These are phyloP conservation scores for Lophiotrema nucula DNA, from an alignment of 495 filamentous ascomycete species.

Conservation along the genomic window DNA sequence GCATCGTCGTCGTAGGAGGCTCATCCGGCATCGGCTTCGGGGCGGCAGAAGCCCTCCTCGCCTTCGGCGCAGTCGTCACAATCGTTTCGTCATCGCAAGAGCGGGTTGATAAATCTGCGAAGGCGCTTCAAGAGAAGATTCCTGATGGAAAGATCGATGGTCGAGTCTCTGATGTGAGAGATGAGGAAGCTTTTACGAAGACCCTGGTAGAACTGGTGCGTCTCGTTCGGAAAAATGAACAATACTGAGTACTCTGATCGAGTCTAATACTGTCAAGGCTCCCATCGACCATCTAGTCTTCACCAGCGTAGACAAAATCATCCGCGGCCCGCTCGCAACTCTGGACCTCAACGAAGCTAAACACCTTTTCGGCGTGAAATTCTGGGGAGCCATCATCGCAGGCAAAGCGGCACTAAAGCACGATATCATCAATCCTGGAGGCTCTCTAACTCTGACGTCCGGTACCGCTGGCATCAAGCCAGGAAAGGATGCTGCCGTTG, in stretches of 20 bases:
- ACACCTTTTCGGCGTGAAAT: conserved; percentile 48
- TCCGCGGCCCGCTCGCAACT: conserved; percentile 44
- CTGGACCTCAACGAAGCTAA: conserved; percentile 43
- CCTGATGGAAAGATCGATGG: no score
- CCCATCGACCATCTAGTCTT: conserved; percentile 49
- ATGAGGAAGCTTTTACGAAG: no score
- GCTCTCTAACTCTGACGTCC: conserved; percentile 33
- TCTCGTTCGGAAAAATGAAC: conserved; percentile 28
- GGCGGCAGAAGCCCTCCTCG: conserved; percentile 18
- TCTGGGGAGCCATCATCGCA: conserved; percentile 45
- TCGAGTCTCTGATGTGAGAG: no score
- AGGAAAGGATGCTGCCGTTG: conserved; percentile 26
- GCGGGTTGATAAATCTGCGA: conserved; percentile 37
- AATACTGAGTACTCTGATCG: conserved; percentile 36
- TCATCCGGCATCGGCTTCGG: conserved; percentile 10
- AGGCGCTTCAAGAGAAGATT: no score
- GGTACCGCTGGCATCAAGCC: conserved; percentile 30
- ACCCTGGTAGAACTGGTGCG: no score
- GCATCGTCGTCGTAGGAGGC: neutral
- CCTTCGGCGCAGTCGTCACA: conserved; percentile 16
- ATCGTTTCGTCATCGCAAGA: conserved; percentile 26
- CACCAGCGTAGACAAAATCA: conserved; percentile 47
- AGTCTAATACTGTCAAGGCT: conserved; percentile 37
- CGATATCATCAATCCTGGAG: conserved; percentile 44
- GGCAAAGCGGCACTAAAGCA: conserved; percentile 46